Conservation (phyloP, 495 filamentous ascomycete genomes). For the Daldinia concentrica region DNA sequence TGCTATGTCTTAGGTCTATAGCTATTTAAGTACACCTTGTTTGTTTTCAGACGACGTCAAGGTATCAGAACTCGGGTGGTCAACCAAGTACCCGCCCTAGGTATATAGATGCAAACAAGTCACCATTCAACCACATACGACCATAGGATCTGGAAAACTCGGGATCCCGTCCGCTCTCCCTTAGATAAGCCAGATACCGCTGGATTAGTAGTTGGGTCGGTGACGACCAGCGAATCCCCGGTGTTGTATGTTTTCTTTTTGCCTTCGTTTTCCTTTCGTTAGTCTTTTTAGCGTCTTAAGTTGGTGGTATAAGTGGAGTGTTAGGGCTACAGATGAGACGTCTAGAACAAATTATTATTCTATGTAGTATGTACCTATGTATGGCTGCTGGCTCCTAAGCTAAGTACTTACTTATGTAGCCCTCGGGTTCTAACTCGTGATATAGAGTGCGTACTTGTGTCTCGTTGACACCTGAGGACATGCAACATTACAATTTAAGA, state of each 20-base stretch:
- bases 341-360: too few relatives aligned
- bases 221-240: conserved; percentile 60
- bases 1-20: neutral
- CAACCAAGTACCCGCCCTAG: neutral
- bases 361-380: too few relatives aligned
- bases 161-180: conserved; percentile 64
- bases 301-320: neutral
- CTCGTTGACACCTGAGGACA: too few relatives aligned
- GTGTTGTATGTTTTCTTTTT: conserved; percentile 56
- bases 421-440: too few relatives aligned
- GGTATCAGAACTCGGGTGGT: neutral
- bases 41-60: neutral
- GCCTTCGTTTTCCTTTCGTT: neutral
- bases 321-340: neutral
- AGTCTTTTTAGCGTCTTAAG: neutral
- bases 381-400: too few relatives aligned
- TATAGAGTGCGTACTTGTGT: too few relatives aligned
- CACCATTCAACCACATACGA: conserved; percentile 47
- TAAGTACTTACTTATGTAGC: too few relatives aligned
- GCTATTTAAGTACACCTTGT: neutral
- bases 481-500: too few relatives aligned
- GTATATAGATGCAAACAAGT: neutral
- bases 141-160: conserved; percentile 57
- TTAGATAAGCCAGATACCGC: conserved; percentile 53
- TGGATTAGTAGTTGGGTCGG: conserved; percentile 60